Conservation (phyloP, 2,329 filamentous ascomycete genomes). For the Ophiostoma sp. region DNA sequence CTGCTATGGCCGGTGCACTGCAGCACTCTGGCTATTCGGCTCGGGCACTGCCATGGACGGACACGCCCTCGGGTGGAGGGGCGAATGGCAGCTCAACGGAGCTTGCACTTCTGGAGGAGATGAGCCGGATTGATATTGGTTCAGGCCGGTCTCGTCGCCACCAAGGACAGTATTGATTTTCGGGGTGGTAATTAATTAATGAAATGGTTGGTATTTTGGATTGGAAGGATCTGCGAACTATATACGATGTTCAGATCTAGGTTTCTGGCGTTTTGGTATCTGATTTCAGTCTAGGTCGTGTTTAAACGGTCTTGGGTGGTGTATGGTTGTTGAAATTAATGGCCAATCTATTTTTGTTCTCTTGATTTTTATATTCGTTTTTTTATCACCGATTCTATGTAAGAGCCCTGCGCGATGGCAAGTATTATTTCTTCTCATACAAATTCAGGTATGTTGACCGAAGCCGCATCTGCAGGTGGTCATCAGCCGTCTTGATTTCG, state of each 20-base stretch:
- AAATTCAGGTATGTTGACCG: constrained; percentile 54
- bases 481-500: constrained; percentile 57
- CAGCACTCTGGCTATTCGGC: not conserved
- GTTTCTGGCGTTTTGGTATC: not conserved
- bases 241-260: not conserved
- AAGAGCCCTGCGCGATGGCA: not conserved
- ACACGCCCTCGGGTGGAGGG: constrained; percentile 25
- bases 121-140: constrained; percentile 64
- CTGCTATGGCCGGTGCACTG: constrained; percentile 35
- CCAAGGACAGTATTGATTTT: constrained; percentile 23
- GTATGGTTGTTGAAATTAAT: not conserved
- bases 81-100: constrained; percentile 43
- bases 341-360: not conserved
- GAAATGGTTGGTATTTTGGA: not conserved
- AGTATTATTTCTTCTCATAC: constrained; percentile 38
- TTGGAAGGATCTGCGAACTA: not conserved
- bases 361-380: not conserved
- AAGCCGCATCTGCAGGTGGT: constrained; percentile 58
- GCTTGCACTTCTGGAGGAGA: constrained; percentile 63
- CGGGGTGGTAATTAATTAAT: not conserved
- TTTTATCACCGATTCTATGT: not conserved
- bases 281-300: not conserved
- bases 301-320: not conserved
- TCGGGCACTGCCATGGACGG: constrained; percentile 22
- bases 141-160: constrained; percentile 52